Evolutionary conservation across 306 rosid species (phyloP).

Genomic region (Medicago ruthenica): DNA sequence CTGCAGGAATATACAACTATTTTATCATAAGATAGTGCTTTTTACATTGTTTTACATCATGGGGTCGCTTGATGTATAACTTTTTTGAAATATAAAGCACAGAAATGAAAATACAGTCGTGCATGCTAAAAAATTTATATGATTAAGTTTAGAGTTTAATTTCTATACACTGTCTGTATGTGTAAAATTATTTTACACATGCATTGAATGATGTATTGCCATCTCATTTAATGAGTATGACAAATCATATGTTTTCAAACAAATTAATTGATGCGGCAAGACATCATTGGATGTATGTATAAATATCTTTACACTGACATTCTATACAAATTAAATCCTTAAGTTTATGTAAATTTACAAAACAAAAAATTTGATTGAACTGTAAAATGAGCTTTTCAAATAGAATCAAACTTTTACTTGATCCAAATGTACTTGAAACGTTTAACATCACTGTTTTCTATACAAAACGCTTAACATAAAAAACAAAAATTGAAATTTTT

Average conservation of each 20-base stretch:
- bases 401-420: neutral
- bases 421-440: neutral
- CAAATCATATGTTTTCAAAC: too few species aligned
- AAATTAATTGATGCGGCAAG: too few species aligned
- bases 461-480: too few species aligned
- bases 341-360: neutral
- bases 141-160: neutral
- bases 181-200: too few species aligned
- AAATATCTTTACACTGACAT: too few species aligned
- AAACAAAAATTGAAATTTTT: neutral
- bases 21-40: neutral
- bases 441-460: too few species aligned
- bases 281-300: too few species aligned
- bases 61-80: neutral
- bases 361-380: neutral
- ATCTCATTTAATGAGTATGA: too few species aligned
- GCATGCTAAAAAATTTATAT: neutral
- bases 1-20: neutral
- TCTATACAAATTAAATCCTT: too few species aligned
- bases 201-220: too few species aligned
- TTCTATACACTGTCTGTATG: too few species aligned
- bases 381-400: neutral
- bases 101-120: neutral
- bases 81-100: neutral
- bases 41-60: conserved; percentile 5